These are phyloP conservation scores for Pyrenophora seminiperda DNA, from an alignment of 2,329 filamentous ascomycete species.

Conservation along the genomic window DNA sequence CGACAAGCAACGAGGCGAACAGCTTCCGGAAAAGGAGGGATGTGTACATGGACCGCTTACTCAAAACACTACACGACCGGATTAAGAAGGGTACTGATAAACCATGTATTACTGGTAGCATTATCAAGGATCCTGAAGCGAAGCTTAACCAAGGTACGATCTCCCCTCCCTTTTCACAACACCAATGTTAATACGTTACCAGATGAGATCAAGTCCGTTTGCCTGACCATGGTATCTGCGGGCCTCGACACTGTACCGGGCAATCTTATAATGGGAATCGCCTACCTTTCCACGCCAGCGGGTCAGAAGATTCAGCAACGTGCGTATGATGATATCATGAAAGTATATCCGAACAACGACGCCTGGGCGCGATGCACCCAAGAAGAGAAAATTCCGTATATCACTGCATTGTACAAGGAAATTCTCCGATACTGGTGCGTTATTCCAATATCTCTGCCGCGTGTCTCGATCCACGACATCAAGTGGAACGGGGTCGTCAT, in stretches of 20 bases:
- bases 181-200: slow-evolving; percentile 16
- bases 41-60: slow-evolving; percentile 65
- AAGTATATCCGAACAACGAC: slow-evolving; percentile 72
- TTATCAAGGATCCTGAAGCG: slow-evolving; percentile 71
- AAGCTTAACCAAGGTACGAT: slow-evolving; percentile 67
- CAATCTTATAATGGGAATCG: slow-evolving; percentile 79
- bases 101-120: slow-evolving; percentile 71
- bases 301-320: slow-evolving; percentile 73
- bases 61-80: slow-evolving; percentile 64
- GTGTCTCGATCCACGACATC: slow-evolving; percentile 74
- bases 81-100: slow-evolving; percentile 68
- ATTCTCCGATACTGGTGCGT: slow-evolving; percentile 79
- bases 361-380: slow-evolving; percentile 75
- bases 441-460: slow-evolving; percentile 76
- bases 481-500: slow-evolving; percentile 69
- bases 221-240: slow-evolving; percentile 80
- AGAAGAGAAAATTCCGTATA: slow-evolving; percentile 77
- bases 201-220: slow-evolving; percentile 81
- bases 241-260: slow-evolving; percentile 81
- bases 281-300: slow-evolving; percentile 69
- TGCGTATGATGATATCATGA: slow-evolving; percentile 72
- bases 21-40: slow-evolving; percentile 72
- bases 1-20: slow-evolving; percentile 65
- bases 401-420: slow-evolving; percentile 80
- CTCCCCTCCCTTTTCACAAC: not conserved